Conservation (phyloP, 768 basidiomycete species). For the Chiua virens region DNA sequence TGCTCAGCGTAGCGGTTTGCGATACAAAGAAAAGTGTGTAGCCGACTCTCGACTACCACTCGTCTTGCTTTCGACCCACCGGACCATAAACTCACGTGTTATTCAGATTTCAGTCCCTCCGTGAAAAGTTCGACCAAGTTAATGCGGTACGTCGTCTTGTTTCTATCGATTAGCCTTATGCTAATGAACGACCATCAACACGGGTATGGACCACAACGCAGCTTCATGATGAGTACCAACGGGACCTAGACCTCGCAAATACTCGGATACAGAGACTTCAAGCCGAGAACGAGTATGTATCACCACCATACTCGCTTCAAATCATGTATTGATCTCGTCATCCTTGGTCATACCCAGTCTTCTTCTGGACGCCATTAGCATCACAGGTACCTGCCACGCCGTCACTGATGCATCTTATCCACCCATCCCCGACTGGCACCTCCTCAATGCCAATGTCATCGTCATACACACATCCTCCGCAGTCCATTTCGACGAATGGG, state of each 20-base stretch:
- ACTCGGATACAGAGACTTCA: conserved; percentile 29
- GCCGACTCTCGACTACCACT: no score
- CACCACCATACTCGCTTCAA: neutral
- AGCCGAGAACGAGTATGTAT: conserved; percentile 33
- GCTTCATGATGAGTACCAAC: conserved; percentile 27
- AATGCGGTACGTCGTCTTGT: conserved; percentile 23
- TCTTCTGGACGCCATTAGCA: conserved; percentile 35
- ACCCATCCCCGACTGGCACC: conserved; percentile 26
- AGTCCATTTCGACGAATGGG: conserved; percentile 22
- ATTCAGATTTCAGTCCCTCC: conserved; percentile 28
- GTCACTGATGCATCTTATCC: conserved; percentile 31
- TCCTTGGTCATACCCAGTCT: conserved; percentile 15
- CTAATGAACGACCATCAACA: neutral
- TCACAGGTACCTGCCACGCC: conserved; percentile 32
- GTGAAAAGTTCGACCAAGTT: conserved; percentile 35
- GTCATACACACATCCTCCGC: conserved; percentile 15
- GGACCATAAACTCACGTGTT: neutral
- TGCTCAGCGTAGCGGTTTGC: conserved; percentile 16
- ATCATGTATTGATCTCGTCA: neutral
- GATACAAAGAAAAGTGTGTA: conserved; percentile 36
- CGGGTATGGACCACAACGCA: neutral
- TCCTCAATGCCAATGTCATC: conserved; percentile 15
- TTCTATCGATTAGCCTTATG: neutral
- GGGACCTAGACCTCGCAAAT: conserved; percentile 29
- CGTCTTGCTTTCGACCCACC: neutral